Base-by-base conservation (phyloP, 805 yeast species). In the Monosporozyma siamensis region DNA sequence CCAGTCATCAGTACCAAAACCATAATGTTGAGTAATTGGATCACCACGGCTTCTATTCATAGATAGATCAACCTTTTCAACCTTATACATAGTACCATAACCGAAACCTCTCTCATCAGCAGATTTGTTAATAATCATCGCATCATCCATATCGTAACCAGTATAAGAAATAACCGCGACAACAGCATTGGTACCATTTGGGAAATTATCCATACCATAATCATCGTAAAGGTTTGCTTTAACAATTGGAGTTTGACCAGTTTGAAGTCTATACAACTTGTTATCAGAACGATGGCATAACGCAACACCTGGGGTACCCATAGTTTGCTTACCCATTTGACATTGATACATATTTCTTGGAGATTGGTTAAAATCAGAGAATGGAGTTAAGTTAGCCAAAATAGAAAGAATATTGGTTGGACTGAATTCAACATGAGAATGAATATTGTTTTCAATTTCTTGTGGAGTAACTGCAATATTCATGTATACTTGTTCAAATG, bases 321-420 rank as follows among this genome's bases (percentile, higher is more conserved):
- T 92, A 17, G 98, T 90, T 71, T 92, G 98, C 70, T 92, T 92
- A 78, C 97, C 97, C 98, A 92, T 92, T 74, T 92, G 98, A 69
- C 98, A 92, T 71, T 92, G 98, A 65, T 92, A 92, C 97, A 92
- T 92, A 65, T 92, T 92, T 78, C 98, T 84, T 58, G 98, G 98
- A 22, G 97, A 89, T 71, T 92, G 98, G 67, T 92, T 92, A 71
- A 92, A 92, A 65, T 92, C 98, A 1, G 97, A 89, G 64, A 87
- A 92, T 52, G 98, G 98, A 1, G 98, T 92, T 71, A 92, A 74
- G 67, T 92, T 92, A 50, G 97, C 98, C 64, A 92, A 72, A 52
- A 92, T 90, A 18, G 97, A 88, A 53, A 92, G 70, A 40, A 92
- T 87, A 65, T 92, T 88, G 3, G 97, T 92, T 55, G 98, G 97